Base-by-base conservation (phyloP, 371 early-diverging fungal genomes). In the Rhizopus delemar region DNA sequence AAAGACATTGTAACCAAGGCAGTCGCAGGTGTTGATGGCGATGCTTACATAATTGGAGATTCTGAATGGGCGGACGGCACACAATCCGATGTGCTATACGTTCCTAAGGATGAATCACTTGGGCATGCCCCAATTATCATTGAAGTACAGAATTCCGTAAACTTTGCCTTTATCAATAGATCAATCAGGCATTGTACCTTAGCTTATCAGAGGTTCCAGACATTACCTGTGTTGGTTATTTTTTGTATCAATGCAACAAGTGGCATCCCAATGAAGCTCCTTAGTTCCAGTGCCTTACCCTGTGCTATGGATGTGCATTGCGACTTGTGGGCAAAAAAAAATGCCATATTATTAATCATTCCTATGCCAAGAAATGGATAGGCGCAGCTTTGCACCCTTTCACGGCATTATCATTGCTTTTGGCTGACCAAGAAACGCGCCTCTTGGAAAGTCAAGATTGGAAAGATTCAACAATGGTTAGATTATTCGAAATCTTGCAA, bases 121-220 rank as follows among this genome's bases (percentile, higher is more conserved):
- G 50, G 38, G 57, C 49, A 50, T 57, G 49, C 57, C 50, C 57
- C 57, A 39, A 57, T 57, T 41, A 57, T 57, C 38, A 29, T 57
- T 46, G 50, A 57, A 57, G 57, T 57, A 29, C 57, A 57, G 39
- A 51, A 50, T 50, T 50, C 57, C 43, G 59, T 58, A 51, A 51
- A 58, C 52, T 58, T 58, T 58, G 59, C 59, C 51, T 58, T 58
- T 51, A 29, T 58, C 51, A 50, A 58, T 51, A 52, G 45, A 58
- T 58, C 52, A 58, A 58, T 58, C 58, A 51, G 43, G 58, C 51
- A 51, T 57, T 57, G 58, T 41, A 57, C 58, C 51, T 57, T 41
- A 36, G 58, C 58, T 22, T 50, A 57, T 41, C 51, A 57, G 36
- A 49, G 58, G 32, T 50, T 50, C 49, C 6, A 57, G 31, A 49